Percentiles rank a stretch among this genome's conserved stretches.
phyloP scores from a whole-genome alignment of 164 flowering plant genomes.

The Pachysandra terminalis region DNA sequence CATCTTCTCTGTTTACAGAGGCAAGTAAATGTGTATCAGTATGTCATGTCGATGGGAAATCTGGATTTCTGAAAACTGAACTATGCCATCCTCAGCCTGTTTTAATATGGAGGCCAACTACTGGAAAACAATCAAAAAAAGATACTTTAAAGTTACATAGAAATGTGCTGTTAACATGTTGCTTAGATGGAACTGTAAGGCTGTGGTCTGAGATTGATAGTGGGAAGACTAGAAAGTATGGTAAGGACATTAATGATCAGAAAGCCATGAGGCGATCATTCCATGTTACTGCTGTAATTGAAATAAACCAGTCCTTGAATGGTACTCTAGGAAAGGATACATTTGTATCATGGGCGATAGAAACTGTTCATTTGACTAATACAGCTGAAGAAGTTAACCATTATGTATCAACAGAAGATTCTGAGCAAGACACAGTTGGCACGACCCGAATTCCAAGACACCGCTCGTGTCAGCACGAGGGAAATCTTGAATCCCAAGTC shows the following conservation, averaged over 20 bases:
- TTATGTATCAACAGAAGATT: constrained; percentile 23
- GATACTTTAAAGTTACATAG: constrained; percentile 27
- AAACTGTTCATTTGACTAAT: constrained; percentile 31
- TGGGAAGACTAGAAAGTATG: constrained; percentile 46
- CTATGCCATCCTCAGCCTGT: constrained; percentile 76
- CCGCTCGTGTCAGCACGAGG: too few species aligned
- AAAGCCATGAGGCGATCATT: constrained; percentile 39
- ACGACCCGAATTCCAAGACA: too few species aligned
- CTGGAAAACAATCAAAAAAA: constrained; percentile 16
- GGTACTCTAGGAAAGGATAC: constrained; percentile 60
- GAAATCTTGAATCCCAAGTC: too few species aligned
- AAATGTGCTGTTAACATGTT: constrained; percentile 72
- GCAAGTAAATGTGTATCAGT: constrained; percentile 48
- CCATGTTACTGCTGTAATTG: constrained; percentile 74
- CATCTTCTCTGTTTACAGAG: constrained; percentile 19
- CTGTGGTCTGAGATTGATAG: constrained; percentile 84
- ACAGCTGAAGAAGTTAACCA: constrained; percentile 21
- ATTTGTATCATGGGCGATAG: constrained; percentile 68
- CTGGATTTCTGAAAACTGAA: constrained; percentile 43
- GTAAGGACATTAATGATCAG: constrained; percentile 45
- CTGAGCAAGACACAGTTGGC: constrained; percentile 39
- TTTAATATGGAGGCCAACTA: constrained; percentile 77
- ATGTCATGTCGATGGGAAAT: constrained; percentile 34
- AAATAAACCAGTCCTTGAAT: constrained; percentile 54
- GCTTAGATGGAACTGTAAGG: constrained; percentile 88